Evolutionary conservation across 116 monocot genomes (phyloP).

Genomic region (Iris pallida): DNA sequence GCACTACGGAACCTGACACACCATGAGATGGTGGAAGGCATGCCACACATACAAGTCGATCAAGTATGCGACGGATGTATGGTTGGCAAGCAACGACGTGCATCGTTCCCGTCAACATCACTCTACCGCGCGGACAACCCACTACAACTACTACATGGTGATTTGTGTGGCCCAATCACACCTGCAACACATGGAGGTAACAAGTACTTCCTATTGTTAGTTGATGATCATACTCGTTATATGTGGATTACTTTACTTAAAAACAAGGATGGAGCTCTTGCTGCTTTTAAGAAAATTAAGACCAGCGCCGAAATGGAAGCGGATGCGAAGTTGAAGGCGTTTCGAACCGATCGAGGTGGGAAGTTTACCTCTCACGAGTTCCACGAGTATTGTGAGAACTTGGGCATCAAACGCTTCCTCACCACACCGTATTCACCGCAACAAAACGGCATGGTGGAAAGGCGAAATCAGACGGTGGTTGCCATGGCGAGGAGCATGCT

Average conservation of each 20-base stretch:
- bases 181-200: too few relatives aligned
- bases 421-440: background rate
- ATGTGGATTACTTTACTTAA: too few relatives aligned
- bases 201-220: too few relatives aligned
- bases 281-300: background rate
- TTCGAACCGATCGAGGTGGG: background rate
- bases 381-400: too few relatives aligned
- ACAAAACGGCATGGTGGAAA: background rate
- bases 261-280: too few relatives aligned
- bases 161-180: slow-evolving; percentile 3
- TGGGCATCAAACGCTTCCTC: too few relatives aligned
- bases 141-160: background rate
- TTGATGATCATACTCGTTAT: too few relatives aligned
- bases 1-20: background rate
- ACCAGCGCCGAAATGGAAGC: background rate
- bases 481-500: background rate
- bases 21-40: too few relatives aligned
- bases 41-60: background rate
- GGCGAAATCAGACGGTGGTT: background rate
- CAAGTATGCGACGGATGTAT: background rate
- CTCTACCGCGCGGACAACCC: background rate
- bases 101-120: background rate
- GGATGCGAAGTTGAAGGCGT: background rate
- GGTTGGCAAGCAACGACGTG: background rate
- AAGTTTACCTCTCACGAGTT: background rate